Evolutionary conservation across 2,329 filamentous ascomycete species (phyloP).

Genomic region (Xylaria sp.): DNA sequence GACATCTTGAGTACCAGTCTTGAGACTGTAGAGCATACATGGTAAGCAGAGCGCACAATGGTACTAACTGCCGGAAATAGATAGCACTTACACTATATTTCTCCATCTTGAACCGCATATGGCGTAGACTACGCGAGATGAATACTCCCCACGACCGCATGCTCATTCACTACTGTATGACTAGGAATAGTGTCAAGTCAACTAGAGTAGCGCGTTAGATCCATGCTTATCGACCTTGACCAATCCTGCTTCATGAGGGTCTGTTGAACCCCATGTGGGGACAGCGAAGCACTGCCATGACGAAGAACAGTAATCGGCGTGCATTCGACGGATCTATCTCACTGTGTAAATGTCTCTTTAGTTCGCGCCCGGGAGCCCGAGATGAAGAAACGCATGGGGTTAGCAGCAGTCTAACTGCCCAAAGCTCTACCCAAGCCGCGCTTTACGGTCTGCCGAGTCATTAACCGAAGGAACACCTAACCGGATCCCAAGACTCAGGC

Average conservation of each 20-base stretch:
- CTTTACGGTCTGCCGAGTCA: neutral
- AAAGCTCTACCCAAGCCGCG: neutral
- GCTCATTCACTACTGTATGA: slow-evolving; percentile 3
- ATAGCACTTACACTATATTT: slow-evolving; percentile 14
- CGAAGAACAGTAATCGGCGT: slow-evolving; percentile 38
- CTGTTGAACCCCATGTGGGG: slow-evolving; percentile 28
- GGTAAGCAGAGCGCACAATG: neutral
- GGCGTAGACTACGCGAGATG: neutral
- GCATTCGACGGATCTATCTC: slow-evolving; percentile 20
- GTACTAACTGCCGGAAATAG: slow-evolving; percentile 16
- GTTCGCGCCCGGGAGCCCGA: slow-evolving; percentile 13
- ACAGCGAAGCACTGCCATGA: slow-evolving; percentile 26
- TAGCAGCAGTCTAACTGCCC: neutral
- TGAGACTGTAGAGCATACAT: neutral
- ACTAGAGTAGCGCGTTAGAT: slow-evolving; percentile 5
- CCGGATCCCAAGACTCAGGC: slow-evolving; percentile 21
- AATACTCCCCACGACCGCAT: neutral
- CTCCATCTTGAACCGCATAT: neutral
- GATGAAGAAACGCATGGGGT: slow-evolving; percentile 1
- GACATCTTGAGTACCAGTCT: neutral
- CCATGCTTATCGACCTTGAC: slow-evolving; percentile 28
- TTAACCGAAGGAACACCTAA: neutral
- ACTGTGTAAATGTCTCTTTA: slow-evolving; percentile 6
- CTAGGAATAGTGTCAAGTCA: slow-evolving; percentile 8
- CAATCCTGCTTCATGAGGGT: slow-evolving; percentile 18